Evolutionary conservation across 345 rosid genomes (phyloP).

Genomic region (Barbarea vulgaris): DNA sequence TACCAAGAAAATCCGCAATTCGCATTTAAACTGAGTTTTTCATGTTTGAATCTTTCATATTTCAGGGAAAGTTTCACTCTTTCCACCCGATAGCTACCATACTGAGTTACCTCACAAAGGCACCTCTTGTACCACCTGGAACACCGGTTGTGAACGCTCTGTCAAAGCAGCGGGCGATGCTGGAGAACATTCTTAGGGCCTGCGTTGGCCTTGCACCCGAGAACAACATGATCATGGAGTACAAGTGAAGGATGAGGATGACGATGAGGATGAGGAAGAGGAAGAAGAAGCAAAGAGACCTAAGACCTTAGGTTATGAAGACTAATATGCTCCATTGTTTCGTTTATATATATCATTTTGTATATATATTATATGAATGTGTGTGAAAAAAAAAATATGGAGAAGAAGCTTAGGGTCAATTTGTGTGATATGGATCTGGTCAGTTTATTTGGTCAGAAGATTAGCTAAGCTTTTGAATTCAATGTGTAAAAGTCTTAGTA

Average conservation of each 20-base stretch:
- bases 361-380: background rate
- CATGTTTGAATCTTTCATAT: background rate
- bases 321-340: conserved; percentile 16
- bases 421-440: background rate
- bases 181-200: conserved; percentile 93
- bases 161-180: conserved; percentile 96
- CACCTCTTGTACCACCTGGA: conserved; percentile 91
- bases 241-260: conserved; percentile 56
- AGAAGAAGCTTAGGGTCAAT: conserved; percentile 13
- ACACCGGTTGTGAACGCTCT: conserved; percentile 96
- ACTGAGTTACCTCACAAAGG: conserved; percentile 96
- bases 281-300: background rate
- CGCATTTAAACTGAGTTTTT: background rate
- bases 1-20: background rate
- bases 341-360: background rate
- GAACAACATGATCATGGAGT: conserved; percentile 98
- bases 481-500: conserved; percentile 16
- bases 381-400: background rate
- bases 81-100: conserved; percentile 98
- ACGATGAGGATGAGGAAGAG: conserved; percentile 21
- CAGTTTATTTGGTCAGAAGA: background rate
- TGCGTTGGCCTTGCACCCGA: conserved; percentile 94
- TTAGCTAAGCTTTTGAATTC: conserved; percentile 19
- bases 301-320: conserved; percentile 32
- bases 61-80: conserved; percentile 90